Evolutionary conservation across 345 rosid species (phyloP).

Genomic region (Rhizophora mangle): DNA sequence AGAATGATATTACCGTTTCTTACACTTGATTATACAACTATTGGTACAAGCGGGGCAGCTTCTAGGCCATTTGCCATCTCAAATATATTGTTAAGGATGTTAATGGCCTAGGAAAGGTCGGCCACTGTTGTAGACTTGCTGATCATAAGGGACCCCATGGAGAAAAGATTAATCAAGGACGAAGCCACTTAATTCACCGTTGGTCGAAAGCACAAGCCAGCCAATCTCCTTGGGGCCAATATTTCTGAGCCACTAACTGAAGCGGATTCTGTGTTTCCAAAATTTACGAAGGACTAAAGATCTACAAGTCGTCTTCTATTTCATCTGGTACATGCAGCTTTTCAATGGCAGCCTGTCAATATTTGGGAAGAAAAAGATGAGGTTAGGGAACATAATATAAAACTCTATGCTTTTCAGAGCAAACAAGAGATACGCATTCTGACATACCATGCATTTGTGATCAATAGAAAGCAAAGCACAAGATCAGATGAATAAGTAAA

Average conservation of each 20-base stretch:
- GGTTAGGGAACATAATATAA: not conserved
- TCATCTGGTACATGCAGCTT: slow-evolving; percentile 96
- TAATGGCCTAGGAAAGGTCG: slow-evolving; percentile 31
- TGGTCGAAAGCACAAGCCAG: slow-evolving; percentile 50
- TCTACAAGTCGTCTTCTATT: slow-evolving; percentile 59
- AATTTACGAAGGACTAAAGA: not conserved
- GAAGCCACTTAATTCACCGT: slow-evolving; percentile 16
- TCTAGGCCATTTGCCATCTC: slow-evolving; percentile 11
- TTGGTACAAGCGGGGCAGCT: slow-evolving; percentile 21
- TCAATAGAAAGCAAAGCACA: no score
- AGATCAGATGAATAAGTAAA: not conserved
- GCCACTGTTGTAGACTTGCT: slow-evolving; percentile 25
- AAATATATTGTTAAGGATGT: slow-evolving; percentile 9
- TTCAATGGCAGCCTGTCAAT: slow-evolving; percentile 89
- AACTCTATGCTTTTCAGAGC: not conserved
- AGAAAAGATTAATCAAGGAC: slow-evolving; percentile 4
- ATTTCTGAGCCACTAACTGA: slow-evolving; percentile 20
- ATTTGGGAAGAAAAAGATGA: not conserved
- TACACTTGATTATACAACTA: slow-evolving; percentile 15
- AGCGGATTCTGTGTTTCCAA: slow-evolving; percentile 14
- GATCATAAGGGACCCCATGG: not conserved
- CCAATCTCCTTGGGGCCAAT: slow-evolving; percentile 17
- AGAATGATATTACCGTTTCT: slow-evolving; percentile 16
- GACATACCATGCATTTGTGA: not conserved
- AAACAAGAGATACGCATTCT: not conserved